Conservation (phyloP, 805 yeast species). For the Debaryomyces maramus region DNA sequence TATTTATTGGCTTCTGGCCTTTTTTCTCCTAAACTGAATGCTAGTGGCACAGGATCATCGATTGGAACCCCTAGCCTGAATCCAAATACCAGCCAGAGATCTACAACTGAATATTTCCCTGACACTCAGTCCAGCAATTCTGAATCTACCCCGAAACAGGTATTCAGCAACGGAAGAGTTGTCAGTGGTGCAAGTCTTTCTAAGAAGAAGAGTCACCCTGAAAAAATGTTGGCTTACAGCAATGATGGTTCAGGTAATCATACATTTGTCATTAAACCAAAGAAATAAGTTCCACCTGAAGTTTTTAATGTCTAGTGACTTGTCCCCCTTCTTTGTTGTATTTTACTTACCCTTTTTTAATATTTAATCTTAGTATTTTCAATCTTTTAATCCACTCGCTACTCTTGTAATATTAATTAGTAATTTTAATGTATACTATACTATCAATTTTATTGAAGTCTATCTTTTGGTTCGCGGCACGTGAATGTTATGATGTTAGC, state of each 20-base stretch:
- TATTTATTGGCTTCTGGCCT: constrained; percentile 65
- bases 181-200: constrained; percentile 16
- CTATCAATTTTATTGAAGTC: too few relatives aligned
- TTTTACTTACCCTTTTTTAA: constrained; percentile 1
- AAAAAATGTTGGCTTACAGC: constrained; percentile 42
- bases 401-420: too few relatives aligned
- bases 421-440: too few relatives aligned
- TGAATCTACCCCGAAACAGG: constrained; percentile 20
- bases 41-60: constrained; percentile 16
- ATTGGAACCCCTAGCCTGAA: constrained; percentile 14
- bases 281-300: constrained; percentile 17
- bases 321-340: neutral
- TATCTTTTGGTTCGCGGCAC: too few relatives aligned
- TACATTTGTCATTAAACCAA: constrained; percentile 36
- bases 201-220: constrained; percentile 18
- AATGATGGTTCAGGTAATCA: constrained; percentile 41
- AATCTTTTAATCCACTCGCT: constrained; percentile 1
- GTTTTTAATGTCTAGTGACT: constrained; percentile 1
- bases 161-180: constrained; percentile 25
- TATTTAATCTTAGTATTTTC: constrained; percentile 1
- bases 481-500: neutral
- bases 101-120: constrained; percentile 15
- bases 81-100: constrained; percentile 5
- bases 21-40: constrained; percentile 48
- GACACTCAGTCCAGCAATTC: constrained; percentile 11